These are phyloP conservation scores for Capillidium heterosporum DNA, from an alignment of 371 early-diverging fungal genomes.

Conservation along the genomic window DNA sequence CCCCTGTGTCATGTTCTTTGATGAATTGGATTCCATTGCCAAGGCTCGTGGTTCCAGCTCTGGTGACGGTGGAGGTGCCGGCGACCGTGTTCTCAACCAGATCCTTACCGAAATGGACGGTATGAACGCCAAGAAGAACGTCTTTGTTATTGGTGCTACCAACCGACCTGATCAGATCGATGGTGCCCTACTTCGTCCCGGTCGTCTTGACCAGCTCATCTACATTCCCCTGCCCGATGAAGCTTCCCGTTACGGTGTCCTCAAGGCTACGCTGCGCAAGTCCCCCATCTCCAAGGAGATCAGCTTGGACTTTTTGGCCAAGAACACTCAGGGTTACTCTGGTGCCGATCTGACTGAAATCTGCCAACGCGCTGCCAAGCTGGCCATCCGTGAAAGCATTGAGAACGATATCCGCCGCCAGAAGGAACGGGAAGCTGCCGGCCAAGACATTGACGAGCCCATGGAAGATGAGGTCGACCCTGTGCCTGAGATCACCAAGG, in stretches of 20 bases:
- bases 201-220: conserved; percentile 98
- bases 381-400: conserved; percentile 98
- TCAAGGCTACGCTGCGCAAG: conserved; percentile 91
- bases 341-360: conserved; percentile 99
- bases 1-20: conserved; percentile 99
- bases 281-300: conserved; percentile 83
- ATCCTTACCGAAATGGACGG: conserved; percentile 99
- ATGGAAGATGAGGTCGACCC: conserved; percentile 51
- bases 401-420: conserved; percentile 72
- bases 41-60: conserved; percentile 81
- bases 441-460: conserved; percentile 56
- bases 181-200: conserved; percentile 90
- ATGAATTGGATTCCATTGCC: conserved; percentile 99
- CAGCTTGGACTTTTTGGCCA: conserved; percentile 75
- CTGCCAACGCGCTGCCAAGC: conserved; percentile 98
- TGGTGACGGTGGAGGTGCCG: conserved; percentile 92
- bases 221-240: conserved; percentile 98
- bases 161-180: conserved; percentile 98
- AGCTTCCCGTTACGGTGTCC: conserved; percentile 70
- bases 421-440: conserved; percentile 44
- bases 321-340: conserved; percentile 90
- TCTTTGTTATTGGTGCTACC: conserved; percentile 99
- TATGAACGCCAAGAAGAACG: conserved; percentile 99
- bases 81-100: conserved; percentile 99
- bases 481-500: conserved; percentile 81